Evolutionary conservation across 495 filamentous ascomycete species (phyloP).

Genomic region (Jackrogersella minutella): DNA sequence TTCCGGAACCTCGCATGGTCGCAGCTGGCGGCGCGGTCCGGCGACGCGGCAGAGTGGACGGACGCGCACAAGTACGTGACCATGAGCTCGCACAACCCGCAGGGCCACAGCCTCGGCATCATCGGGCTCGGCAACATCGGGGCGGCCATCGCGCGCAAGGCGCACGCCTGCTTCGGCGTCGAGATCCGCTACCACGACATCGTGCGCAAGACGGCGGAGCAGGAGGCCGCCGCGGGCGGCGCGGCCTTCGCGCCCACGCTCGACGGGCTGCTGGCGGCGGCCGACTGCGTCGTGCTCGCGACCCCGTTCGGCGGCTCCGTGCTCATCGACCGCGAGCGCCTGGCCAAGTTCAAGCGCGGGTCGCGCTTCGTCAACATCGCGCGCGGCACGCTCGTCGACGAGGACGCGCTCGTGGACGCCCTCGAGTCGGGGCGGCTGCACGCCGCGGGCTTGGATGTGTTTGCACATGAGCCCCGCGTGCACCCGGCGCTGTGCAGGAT

Average conservation of each 20-base stretch:
- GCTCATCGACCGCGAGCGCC: not conserved
- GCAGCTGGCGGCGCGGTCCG: not conserved
- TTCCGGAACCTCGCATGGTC: constrained; percentile 2
- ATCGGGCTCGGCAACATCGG: not conserved
- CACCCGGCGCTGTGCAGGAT: not conserved
- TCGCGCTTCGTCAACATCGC: constrained; percentile 5
- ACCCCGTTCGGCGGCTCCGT: not conserved
- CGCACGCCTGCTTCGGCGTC: not conserved
- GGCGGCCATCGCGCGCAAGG: not conserved
- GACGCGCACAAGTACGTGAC: not conserved
- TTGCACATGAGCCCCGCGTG: not conserved
- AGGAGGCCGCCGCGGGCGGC: not conserved
- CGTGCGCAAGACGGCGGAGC: not conserved
- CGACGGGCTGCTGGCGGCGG: not conserved
- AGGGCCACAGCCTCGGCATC: not conserved
- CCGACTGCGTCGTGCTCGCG: not conserved
- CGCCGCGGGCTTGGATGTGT: not conserved
- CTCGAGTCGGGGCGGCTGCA: not conserved
- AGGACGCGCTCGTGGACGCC: not conserved
- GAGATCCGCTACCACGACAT: not conserved
- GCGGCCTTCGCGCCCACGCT: not conserved
- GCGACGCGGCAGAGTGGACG: not conserved
- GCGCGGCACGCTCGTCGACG: not conserved
- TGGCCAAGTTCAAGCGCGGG: not conserved
- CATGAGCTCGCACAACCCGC: not conserved